Conservation (phyloP, 345 rosid genomes). For the Salix brachista region DNA sequence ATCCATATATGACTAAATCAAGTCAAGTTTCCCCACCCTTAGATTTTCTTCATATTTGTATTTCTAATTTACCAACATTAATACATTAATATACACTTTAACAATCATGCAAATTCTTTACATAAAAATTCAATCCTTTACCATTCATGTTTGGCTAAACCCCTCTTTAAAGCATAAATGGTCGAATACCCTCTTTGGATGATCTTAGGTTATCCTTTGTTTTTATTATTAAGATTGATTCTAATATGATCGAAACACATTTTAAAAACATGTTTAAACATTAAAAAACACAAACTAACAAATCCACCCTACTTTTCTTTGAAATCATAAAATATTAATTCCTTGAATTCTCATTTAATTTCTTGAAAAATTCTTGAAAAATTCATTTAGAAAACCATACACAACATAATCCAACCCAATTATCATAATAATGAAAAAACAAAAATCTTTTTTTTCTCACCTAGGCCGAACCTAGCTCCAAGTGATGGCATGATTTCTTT, state of each 20-base stretch:
- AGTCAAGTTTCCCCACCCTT: background rate
- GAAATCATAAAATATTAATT: no score
- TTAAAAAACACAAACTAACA: background rate
- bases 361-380: background rate
- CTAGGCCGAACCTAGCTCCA: no score
- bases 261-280: background rate
- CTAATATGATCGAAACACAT: no score
- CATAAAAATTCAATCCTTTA: no score
- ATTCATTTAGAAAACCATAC: background rate
- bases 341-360: background rate
- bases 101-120: no score
- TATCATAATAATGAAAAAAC: background rate
- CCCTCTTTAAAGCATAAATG: background rate
- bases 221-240: no score
- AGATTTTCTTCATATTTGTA: no score
- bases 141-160: background rate
- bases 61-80: no score
- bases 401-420: background rate
- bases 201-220: background rate
- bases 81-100: no score
- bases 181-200: rapidly evolving
- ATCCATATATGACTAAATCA: background rate
- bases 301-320: background rate
- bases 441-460: no score
- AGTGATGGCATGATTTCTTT: no score